Percentiles rank a stretch among this genome's conserved stretches.
phyloP scores from a whole-genome alignment of 805 yeast genomes.

The Candida patagonica region DNA sequence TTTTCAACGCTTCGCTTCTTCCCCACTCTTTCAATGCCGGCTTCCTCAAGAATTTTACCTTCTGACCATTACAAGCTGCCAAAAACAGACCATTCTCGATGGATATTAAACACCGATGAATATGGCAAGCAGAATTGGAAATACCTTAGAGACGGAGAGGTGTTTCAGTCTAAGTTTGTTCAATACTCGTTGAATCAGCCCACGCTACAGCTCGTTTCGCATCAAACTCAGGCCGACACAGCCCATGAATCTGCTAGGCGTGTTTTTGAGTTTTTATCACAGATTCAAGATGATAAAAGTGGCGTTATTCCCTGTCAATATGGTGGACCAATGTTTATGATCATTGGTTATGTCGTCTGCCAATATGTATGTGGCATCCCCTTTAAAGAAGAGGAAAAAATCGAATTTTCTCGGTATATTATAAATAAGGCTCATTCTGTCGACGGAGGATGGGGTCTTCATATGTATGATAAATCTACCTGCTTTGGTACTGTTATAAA shows the following conservation, averaged over 20 bases:
- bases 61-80: slow-evolving; percentile 66
- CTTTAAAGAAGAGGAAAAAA: slow-evolving; percentile 54
- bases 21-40: no score
- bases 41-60: slow-evolving; percentile 14
- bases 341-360: slow-evolving; percentile 76
- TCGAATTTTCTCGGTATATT: slow-evolving; percentile 73
- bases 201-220: slow-evolving; percentile 23
- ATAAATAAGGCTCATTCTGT: slow-evolving; percentile 94
- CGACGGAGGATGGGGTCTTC: slow-evolving; percentile 99
- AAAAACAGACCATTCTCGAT: slow-evolving; percentile 55
- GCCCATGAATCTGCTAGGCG: slow-evolving; percentile 58
- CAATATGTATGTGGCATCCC: slow-evolving; percentile 58
- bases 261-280: slow-evolving; percentile 61
- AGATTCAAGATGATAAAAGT: slow-evolving; percentile 63
- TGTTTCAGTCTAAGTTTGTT: slow-evolving; percentile 20
- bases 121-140: slow-evolving; percentile 81
- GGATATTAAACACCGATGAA: slow-evolving; percentile 67
- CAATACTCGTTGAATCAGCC: slow-evolving; percentile 22
- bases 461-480: slow-evolving; percentile 84
- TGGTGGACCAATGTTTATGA: slow-evolving; percentile 97
- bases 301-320: slow-evolving; percentile 90
- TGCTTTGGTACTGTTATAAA: slow-evolving; percentile 90
- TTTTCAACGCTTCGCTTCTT: no score
- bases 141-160: slow-evolving; percentile 35
- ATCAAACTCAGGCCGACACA: slow-evolving; percentile 24